Percentiles rank a stretch among this genome's conserved stretches.
Conservation (phyloP, 2,329 filamentous ascomycete genomes). For the Dothistroma septosporum region DNA sequence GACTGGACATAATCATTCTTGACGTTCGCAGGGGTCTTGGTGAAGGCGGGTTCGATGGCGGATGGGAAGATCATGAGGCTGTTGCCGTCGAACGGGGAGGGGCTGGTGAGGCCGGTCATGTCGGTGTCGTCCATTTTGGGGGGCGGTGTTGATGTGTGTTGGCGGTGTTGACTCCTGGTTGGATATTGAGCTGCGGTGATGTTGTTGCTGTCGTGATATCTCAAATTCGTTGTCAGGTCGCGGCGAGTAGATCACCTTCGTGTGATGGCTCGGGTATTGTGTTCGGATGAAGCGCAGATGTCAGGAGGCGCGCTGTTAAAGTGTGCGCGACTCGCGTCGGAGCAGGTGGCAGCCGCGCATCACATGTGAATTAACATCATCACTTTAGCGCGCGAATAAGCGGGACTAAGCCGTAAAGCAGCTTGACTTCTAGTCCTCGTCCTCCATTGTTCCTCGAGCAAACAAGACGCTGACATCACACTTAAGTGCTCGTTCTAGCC, state of each 20-base stretch:
- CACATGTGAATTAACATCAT: background rate
- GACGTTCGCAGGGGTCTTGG: slow-evolving; percentile 22
- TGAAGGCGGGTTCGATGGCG: slow-evolving; percentile 13
- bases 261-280: background rate
- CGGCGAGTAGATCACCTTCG: background rate
- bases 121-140: slow-evolving; percentile 2
- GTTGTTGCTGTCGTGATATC: background rate
- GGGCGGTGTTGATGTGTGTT: background rate
- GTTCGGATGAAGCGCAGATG: background rate
- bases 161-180: background rate
- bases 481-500: background rate
- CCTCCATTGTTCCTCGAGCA: background rate
- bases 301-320: background rate
- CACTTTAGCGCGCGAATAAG: background rate
- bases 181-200: background rate
- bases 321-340: background rate
- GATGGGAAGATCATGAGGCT: slow-evolving; percentile 15
- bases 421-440: background rate
- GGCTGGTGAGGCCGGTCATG: background rate
- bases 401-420: background rate
- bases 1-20: slow-evolving; percentile 12
- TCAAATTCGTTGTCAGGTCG: background rate
- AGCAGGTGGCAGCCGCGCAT: background rate
- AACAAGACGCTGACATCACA: background rate
- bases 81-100: slow-evolving; percentile 8